Evolutionary conservation across 306 rosid species (phyloP).

Genomic region (Trifolium pratense): DNA sequence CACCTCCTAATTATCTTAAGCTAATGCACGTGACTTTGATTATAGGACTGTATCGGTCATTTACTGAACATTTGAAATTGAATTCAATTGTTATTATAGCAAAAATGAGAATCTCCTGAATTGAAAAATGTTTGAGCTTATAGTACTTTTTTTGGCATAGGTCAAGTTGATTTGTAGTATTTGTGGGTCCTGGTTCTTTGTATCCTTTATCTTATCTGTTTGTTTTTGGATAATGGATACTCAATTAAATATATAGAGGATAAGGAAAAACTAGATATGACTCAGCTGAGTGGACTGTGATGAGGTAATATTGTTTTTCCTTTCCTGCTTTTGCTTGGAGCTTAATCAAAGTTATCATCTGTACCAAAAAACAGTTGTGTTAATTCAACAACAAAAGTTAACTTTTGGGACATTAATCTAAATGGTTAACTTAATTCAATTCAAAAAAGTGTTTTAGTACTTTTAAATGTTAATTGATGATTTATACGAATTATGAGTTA

Average conservation of each 20-base stretch:
- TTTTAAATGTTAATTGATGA: no score
- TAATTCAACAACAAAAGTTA: neutral
- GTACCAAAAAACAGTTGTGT: neutral
- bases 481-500: no score
- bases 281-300: conserved; percentile 29
- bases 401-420: no score
- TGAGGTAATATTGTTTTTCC: conserved; percentile 21
- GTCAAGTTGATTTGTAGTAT: conserved; percentile 1
- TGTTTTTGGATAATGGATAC: neutral
- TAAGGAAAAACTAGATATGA: conserved; percentile 20
- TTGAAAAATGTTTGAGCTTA: no score
- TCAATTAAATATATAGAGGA: conserved; percentile 3
- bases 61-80: conserved; percentile 5
- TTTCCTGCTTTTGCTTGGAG: conserved; percentile 1
- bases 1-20: neutral
- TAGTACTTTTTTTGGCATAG: neutral
- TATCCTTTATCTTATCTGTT: neutral
- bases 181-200: conserved; percentile 31
- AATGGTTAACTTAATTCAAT: no score
- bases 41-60: conserved; percentile 1
- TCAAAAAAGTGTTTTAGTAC: no score
- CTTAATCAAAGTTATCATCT: conserved; percentile 26
- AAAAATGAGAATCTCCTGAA: conserved; percentile 1
- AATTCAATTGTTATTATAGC: neutral
- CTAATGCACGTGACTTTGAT: conserved; percentile 36